Base-by-base conservation (phyloP, 192 early-diverging fungal species). In the Rhizoclosmatium sp. region DNA sequence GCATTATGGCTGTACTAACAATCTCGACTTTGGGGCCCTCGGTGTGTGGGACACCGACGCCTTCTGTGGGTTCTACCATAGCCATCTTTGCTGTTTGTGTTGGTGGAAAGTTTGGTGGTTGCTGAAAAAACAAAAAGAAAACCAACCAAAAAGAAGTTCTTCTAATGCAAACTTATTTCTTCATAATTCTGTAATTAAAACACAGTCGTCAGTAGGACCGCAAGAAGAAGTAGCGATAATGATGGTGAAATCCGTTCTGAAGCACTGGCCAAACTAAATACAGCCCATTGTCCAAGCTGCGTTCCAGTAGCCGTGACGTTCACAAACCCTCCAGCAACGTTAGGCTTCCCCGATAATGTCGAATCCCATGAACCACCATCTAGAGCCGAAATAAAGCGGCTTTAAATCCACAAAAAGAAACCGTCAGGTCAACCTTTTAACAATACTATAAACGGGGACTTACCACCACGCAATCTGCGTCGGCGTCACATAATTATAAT, bases 1-100 rank as follows among this genome's bases (percentile, higher is more conserved):
- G 4, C 4, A 21, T 75, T 21, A 21, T 12, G 31, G 46, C 19
- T 39, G 39, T 21, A 71, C 82, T 73, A 58, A 86, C 85, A 4
- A 86, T 69, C 59, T 84, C 82, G 61, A 87, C 47, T 69, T 87
- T 87, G 31, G 76, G 72, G 41, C 79, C 77, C n/a, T 80, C 85
- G 7, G 79, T 83, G 48, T 61, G 56, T 2, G 85, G 85, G 14
- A 79, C 75, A 21, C 83, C 83, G 45, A 79, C 51, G 64, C 83
- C 84, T 16, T 73, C 77, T 31, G 48, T 41, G 65, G 85, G 85
- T 59, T 87, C 85, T 72, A 87, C 78, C 85, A 87, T 87, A 66
- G 85, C 71, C 84, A 85, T 76, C 40, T 76, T 75, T 9, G 14
- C 54, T 14, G 65, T 41, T 21, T 49, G 9, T 41, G 47, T 56